These are phyloP conservation scores for Spizellomyces punctatus DNA, from an alignment of 192 early-diverging fungal species.

Conservation along the genomic window DNA sequence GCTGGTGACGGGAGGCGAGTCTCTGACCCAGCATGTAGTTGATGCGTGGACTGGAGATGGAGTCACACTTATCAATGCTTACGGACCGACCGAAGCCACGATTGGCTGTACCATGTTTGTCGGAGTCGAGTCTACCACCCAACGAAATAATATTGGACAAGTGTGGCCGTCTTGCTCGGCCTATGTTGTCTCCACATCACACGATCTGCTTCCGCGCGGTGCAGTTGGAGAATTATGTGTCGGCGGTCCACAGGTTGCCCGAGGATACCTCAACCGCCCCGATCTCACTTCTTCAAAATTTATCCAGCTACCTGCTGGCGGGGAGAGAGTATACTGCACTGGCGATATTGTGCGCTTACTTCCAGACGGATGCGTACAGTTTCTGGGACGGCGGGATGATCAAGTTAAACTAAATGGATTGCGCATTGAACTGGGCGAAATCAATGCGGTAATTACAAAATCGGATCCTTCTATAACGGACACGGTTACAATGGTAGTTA, in stretches of 20 bases:
- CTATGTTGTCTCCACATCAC: conserved; percentile 8
- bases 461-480: background rate
- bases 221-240: conserved; percentile 31
- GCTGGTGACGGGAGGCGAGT: conserved; percentile 11
- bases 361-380: conserved; percentile 17
- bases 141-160: conserved; percentile 24
- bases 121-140: background rate
- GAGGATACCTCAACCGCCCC: conserved; percentile 30
- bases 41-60: conserved; percentile 21
- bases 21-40: conserved; percentile 10
- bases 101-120: conserved; percentile 24
- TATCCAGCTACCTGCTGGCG: background rate
- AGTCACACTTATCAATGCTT: conserved; percentile 20
- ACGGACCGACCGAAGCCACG: conserved; percentile 30
- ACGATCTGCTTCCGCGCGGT: conserved; percentile 34
- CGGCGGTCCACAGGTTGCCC: conserved; percentile 22
- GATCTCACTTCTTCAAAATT: conserved; percentile 27
- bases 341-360: conserved; percentile 11
- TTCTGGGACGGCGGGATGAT: conserved; percentile 22
- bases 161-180: conserved; percentile 13
- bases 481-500: conserved; percentile 10
- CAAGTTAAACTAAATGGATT: conserved; percentile 30
- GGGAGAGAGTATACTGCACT: conserved; percentile 14
- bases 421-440: conserved; percentile 36
- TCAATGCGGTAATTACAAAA: conserved; percentile 8